Evolutionary conservation across 345 rosid species (phyloP).

Genomic region (Ceriops zippeliana): DNA sequence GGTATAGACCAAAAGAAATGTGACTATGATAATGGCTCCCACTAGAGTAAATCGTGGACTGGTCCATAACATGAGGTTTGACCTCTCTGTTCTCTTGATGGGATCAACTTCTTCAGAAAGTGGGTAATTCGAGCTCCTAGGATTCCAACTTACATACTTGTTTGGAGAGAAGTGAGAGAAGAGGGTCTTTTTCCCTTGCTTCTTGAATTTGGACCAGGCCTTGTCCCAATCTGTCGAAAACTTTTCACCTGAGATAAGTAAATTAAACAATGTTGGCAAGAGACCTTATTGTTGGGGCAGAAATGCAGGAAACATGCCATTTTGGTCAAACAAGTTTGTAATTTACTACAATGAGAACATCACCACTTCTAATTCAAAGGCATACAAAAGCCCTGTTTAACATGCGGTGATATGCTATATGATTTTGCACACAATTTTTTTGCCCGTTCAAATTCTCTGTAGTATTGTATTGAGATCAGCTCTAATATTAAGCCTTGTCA

Average conservation of each 20-base stretch:
- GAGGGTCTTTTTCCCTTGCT: slow-evolving; percentile 66
- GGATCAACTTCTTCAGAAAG: slow-evolving; percentile 93
- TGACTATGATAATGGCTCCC: slow-evolving; percentile 61
- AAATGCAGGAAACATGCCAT: no score
- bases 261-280: slow-evolving; percentile 9
- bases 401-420: no score
- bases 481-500: no score
- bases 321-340: no score
- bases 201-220: slow-evolving; percentile 83
- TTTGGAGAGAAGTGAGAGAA: slow-evolving; percentile 59
- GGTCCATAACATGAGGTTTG: slow-evolving; percentile 84
- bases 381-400: no score
- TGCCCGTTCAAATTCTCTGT: no score
- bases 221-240: slow-evolving; percentile 86
- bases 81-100: slow-evolving; percentile 78
- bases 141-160: slow-evolving; percentile 94
- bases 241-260: slow-evolving; percentile 49
- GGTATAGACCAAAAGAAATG: slow-evolving; percentile 78
- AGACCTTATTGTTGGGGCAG: neutral
- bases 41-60: slow-evolving; percentile 68
- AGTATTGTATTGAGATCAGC: no score
- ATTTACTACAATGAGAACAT: no score
- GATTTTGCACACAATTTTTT: no score
- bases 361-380: no score
- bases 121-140: slow-evolving; percentile 67